Evolutionary conservation across 441 rosid genomes (phyloP).

Genomic region (Adansonia gregorii): DNA sequence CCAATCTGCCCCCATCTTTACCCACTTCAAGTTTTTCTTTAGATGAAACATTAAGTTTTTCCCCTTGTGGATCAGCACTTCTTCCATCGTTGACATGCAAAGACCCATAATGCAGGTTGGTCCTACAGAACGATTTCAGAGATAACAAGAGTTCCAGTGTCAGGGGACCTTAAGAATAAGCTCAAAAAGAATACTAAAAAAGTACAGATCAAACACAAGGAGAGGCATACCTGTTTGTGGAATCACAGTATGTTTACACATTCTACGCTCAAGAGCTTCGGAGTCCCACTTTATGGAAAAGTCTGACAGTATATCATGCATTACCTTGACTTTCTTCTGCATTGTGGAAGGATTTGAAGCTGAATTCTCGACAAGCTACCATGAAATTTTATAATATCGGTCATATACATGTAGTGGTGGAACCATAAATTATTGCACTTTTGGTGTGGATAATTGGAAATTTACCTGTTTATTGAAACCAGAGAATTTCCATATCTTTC

Average conservation of each 20-base stretch:
- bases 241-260: slow-evolving; percentile 42
- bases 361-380: slow-evolving; percentile 66
- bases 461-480: slow-evolving; percentile 74
- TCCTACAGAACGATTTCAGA: slow-evolving; percentile 43
- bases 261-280: slow-evolving; percentile 56
- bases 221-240: slow-evolving; percentile 46
- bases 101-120: slow-evolving; percentile 46
- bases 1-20: slow-evolving; percentile 34
- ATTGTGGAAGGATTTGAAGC: slow-evolving; percentile 53
- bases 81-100: slow-evolving; percentile 33
- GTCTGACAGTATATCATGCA: slow-evolving; percentile 76
- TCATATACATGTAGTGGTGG: slow-evolving; percentile 13
- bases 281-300: slow-evolving; percentile 78
- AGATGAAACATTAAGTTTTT: slow-evolving; percentile 34
- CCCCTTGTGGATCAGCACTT: slow-evolving; percentile 33
- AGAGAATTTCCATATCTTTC: slow-evolving; percentile 76
- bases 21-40: slow-evolving; percentile 41
- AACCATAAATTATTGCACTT: slow-evolving; percentile 21
- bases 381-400: slow-evolving; percentile 29
- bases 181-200: not conserved
- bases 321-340: slow-evolving; percentile 67
- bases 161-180: not conserved
- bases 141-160: slow-evolving; percentile 25
- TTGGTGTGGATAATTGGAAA: slow-evolving; percentile 17
- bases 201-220: slow-evolving; percentile 11